phyloP scores from a whole-genome alignment of 2,329 filamentous ascomycete species.

The Clarireedia hainanense region DNA sequence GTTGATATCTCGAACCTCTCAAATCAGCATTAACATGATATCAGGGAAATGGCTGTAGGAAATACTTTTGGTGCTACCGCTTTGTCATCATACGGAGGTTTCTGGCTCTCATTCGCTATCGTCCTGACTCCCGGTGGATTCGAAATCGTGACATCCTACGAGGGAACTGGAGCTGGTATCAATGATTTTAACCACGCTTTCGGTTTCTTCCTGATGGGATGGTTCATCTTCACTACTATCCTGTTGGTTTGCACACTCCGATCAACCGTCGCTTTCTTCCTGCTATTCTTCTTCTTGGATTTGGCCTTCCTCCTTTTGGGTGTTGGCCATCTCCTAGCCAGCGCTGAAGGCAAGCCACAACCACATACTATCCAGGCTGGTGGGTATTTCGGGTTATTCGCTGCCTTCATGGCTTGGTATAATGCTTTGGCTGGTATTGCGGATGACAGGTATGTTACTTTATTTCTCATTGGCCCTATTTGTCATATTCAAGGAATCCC shows the following conservation, averaged over 20 bases:
- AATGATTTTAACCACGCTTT: conserved; percentile 40
- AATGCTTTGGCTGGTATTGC: conserved; percentile 77
- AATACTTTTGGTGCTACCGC: conserved; percentile 59
- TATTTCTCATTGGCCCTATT: neutral
- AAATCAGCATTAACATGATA: neutral
- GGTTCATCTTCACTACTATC: conserved; percentile 57
- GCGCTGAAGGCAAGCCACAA: conserved; percentile 28
- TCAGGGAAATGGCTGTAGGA: conserved; percentile 54
- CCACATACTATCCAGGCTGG: conserved; percentile 54
- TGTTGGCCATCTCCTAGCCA: conserved; percentile 29
- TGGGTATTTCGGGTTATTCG: conserved; percentile 71
- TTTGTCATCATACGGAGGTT: conserved; percentile 54
- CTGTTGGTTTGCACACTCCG: conserved; percentile 46
- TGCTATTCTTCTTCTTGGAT: conserved; percentile 51
- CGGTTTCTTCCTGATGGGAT: conserved; percentile 50
- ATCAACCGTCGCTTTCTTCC: conserved; percentile 53
- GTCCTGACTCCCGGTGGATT: conserved; percentile 51
- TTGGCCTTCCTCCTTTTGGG: conserved; percentile 50
- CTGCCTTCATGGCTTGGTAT: conserved; percentile 81
- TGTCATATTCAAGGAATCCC: neutral
- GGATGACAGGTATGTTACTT: conserved; percentile 51
- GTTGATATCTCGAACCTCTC: neutral
- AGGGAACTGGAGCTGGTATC: conserved; percentile 15
- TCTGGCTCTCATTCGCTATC: conserved; percentile 53
- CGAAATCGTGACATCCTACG: conserved; percentile 35